Evolutionary conservation across 148 eudicot genomes (phyloP).

Genomic region (Amaranthus hypochondriacus): DNA sequence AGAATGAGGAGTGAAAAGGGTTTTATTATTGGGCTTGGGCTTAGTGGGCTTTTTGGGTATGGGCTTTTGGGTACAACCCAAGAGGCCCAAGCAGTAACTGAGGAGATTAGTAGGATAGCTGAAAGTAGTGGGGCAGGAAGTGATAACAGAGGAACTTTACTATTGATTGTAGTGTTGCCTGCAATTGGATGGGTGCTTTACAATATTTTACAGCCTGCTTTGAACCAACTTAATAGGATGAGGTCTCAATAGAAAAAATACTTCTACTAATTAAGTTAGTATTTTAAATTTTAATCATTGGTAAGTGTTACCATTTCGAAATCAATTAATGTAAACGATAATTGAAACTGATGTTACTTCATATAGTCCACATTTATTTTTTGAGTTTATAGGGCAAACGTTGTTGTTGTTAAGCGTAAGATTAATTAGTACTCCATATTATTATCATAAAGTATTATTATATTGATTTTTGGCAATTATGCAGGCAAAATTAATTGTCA

Average conservation of each 20-base stretch:
- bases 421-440: no score
- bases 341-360: no score
- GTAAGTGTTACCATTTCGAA: no score
- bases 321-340: no score
- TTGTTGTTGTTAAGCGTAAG: no score
- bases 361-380: no score
- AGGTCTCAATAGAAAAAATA: conserved; percentile 38
- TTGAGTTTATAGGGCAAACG: no score
- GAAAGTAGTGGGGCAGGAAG: conserved; percentile 29
- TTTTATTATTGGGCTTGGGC: conserved; percentile 60
- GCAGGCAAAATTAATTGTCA: no score
- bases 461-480: no score
- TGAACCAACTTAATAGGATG: conserved; percentile 94
- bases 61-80: conserved; percentile 34
- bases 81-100: conserved; percentile 39
- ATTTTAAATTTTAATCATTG: no score
- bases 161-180: conserved; percentile 73
- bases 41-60: conserved; percentile 43
- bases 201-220: conserved; percentile 93
- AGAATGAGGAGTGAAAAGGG: conserved; percentile 62
- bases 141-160: conserved; percentile 72
- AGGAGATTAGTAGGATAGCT: conserved; percentile 36
- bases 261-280: no score
- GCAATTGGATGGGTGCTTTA: conserved; percentile 84
- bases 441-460: no score